A percentile compares a stretch with the other conserved stretches of the same genome.
Evolutionary conservation across 805 yeast genomes (phyloP).

Genomic region (Wickerhamomyces chaumierensis): DNA sequence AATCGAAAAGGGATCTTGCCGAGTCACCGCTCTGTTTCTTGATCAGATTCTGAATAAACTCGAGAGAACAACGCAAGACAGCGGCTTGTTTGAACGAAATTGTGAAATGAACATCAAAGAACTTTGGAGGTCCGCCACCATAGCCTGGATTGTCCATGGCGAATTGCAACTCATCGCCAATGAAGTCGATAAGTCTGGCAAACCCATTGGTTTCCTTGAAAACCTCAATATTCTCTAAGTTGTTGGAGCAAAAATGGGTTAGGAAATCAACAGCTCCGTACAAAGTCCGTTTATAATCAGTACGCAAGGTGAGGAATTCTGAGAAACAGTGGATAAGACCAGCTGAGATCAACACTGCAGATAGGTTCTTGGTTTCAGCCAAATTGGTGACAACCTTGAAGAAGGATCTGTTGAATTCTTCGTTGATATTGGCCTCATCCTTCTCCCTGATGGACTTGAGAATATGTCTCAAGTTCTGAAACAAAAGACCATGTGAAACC

Average conservation of each 20-base stretch:
- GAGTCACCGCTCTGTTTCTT: constrained; percentile 75
- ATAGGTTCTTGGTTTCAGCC: constrained; percentile 42
- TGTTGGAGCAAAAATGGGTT: constrained; percentile 25
- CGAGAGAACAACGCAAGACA: constrained; percentile 46
- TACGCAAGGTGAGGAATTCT: constrained; percentile 44
- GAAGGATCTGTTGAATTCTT: constrained; percentile 35
- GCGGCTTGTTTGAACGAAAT: constrained; percentile 52
- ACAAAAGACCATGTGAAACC: constrained; percentile 73
- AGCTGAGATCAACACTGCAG: constrained; percentile 53
- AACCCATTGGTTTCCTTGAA: constrained; percentile 65
- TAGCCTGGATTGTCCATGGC: constrained; percentile 47
- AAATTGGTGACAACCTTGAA: constrained; percentile 56
- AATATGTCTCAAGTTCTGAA: constrained; percentile 60
- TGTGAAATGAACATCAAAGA: constrained; percentile 35
- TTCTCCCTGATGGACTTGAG: constrained; percentile 36
- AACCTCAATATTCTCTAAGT: constrained; percentile 40
- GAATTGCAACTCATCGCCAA: constrained; percentile 53
- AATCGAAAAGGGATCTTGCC: constrained; percentile 75
- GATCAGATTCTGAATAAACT: constrained; percentile 51
- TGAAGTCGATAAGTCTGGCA: constrained; percentile 41
- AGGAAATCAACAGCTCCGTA: constrained; percentile 52
- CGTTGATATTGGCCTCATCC: constrained; percentile 27
- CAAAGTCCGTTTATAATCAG: constrained; percentile 42
- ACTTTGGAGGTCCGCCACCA: constrained; percentile 49
- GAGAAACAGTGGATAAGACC: constrained; percentile 62